Base-by-base conservation (phyloP, 352 stramenopile species). In the Pythium guiyangense region DNA sequence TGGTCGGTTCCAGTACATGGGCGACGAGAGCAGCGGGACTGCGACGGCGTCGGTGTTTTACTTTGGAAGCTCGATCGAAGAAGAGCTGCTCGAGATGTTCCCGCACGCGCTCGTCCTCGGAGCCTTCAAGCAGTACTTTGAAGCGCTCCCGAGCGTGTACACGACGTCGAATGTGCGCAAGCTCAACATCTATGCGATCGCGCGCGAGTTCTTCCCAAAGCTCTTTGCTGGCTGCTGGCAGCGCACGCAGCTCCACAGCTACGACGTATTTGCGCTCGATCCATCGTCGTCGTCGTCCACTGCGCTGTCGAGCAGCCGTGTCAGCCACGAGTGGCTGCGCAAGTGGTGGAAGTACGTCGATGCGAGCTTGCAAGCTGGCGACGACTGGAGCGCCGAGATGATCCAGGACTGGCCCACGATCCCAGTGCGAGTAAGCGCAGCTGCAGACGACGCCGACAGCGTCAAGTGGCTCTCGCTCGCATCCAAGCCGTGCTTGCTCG, bases 341-440 rank as follows among this genome's bases (percentile, higher is more conserved):
- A 58, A 75, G 11, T 58, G 81, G 40, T 89, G 78, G 78, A 63
- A 53, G 35, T 87, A 86, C 57, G 53, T 79, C 27, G 72, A 86
- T n/a, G 59, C 57, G 35, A 68, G 67, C 1, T 51, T 87, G 53
- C 39, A 54, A 31, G 70, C 34, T 12, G 58, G 64, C 29, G 56
- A 71, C 10, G 62, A 66, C 20, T 37, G 76, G 5, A 64, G 55
- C 3, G 46, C 63, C 49, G 45, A 43, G 11, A 67, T 81, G 15
- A 47, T 60, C 20, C 18, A 49, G 31, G 69, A 83, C 20, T 80
- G 67, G 72, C 76, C 76, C 5, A 65, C 82, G 39, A 56, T 80
- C 35, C 76, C 78, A 15, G 63, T 82, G n/a, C 42, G 42, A 14
- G 42, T 25, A 6, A 17, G 42, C 4, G 42, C 42, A 25, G 20